phyloP scores from a whole-genome alignment of 1,284 basidiomycete genomes.

The Apiotrichum sp. region DNA sequence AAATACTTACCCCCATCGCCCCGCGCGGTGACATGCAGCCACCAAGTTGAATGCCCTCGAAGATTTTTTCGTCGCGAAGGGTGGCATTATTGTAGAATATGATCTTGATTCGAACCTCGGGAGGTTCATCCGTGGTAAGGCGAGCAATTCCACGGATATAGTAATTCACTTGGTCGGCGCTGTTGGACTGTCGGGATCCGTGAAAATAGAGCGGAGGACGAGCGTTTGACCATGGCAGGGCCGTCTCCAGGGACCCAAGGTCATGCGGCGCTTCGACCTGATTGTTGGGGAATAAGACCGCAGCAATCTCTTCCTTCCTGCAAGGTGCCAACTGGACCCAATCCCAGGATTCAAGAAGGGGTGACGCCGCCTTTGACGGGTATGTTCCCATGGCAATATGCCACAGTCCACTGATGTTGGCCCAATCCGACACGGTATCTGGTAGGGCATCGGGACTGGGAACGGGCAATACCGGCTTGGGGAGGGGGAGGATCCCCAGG shows the following conservation, averaged over 20 bases:
- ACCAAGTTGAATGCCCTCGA: conserved; percentile 34
- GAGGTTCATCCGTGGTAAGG: conserved; percentile 39
- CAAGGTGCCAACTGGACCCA: neutral
- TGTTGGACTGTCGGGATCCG: conserved; percentile 10
- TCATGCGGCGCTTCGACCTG: too few species aligned
- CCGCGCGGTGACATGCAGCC: conserved; percentile 34
- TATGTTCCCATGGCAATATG: neutral
- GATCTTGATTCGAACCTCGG: conserved; percentile 40
- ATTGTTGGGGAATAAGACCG: neutral
- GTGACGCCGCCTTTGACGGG: neutral
- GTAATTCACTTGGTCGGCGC: neutral
- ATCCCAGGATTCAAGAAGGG: neutral
- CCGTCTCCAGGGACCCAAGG: conserved; percentile 3
- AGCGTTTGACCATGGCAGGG: conserved; percentile 25
- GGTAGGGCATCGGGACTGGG: neutral
- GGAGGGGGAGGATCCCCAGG: neutral
- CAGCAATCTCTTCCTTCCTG: neutral
- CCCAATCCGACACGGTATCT: neutral
- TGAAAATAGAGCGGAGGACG: conserved; percentile 36
- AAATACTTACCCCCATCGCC: conserved; percentile 33
- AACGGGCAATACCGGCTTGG: neutral
- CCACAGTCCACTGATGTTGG: neutral
- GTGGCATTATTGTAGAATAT: conserved; percentile 31
- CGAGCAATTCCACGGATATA: conserved; percentile 20
- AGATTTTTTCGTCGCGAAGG: conserved; percentile 25